phyloP scores from a whole-genome alignment of 2,329 filamentous ascomycete genomes.

The Microcyclosporella mali region DNA sequence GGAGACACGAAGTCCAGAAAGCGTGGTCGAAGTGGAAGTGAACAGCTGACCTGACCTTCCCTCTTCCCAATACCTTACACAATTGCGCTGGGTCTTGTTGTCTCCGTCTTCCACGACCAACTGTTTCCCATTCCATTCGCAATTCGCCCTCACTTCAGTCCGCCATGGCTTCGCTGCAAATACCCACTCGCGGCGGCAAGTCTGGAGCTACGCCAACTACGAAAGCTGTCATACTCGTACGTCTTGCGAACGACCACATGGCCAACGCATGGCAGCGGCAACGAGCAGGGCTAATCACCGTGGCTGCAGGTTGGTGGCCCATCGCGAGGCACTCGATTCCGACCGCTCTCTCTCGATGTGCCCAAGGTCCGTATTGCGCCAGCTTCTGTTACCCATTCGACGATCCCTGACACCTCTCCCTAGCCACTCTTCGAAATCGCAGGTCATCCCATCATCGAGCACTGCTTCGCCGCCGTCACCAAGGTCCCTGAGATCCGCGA shows the following conservation, averaged over 20 bases:
- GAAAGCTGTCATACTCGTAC: constrained; percentile 91
- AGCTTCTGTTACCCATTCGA: neutral
- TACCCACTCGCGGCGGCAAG: constrained; percentile 27
- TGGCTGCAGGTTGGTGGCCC: constrained; percentile 66
- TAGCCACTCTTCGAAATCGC: constrained; percentile 97
- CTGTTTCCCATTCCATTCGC: no score
- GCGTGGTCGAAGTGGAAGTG: no score
- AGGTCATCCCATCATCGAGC: constrained; percentile 96
- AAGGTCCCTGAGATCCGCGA: constrained; percentile 90
- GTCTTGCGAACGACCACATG: constrained; percentile 23
- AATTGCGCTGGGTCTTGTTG: no score
- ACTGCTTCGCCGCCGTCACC: constrained; percentile 86
- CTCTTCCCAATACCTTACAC: no score
- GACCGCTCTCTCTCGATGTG: constrained; percentile 88
- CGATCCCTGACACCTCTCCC: neutral
- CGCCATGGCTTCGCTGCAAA: constrained; percentile 25
- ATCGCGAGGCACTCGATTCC: constrained; percentile 89
- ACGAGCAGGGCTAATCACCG: neutral
- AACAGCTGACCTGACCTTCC: no score
- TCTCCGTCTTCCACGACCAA: no score
- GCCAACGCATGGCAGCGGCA: neutral
- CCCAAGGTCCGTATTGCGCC: constrained; percentile 63
- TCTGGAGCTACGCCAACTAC: constrained; percentile 54
- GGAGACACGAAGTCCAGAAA: no score
- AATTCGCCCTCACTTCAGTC: neutral